phyloP scores from a whole-genome alignment of 768 basidiomycete species.

The Clitopilus hobsonii region DNA sequence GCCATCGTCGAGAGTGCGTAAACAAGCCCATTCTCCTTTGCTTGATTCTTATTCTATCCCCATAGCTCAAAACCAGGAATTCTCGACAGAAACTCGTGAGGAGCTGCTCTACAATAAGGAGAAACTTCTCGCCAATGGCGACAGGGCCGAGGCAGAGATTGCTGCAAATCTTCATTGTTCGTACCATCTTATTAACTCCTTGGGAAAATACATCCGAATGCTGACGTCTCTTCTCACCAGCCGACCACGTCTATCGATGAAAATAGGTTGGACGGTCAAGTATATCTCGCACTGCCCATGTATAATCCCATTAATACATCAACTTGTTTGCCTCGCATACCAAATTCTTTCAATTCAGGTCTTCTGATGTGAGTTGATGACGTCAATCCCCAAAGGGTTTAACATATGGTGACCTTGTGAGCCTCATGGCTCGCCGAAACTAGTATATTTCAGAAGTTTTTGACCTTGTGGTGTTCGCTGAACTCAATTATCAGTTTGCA shows the following conservation, averaged over 20 bases:
- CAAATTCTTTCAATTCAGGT: not conserved
- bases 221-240: constrained; percentile 30
- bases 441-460: constrained; percentile 1
- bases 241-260: constrained; percentile 84
- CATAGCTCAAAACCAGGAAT: constrained; percentile 95
- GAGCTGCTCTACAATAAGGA: constrained; percentile 99
- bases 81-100: constrained; percentile 95
- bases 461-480: not conserved
- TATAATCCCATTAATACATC: constrained; percentile 11
- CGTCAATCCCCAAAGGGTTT: not conserved
- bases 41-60: not conserved
- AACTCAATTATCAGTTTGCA: not conserved
- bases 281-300: not conserved
- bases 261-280: constrained; percentile 8
- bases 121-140: constrained; percentile 94
- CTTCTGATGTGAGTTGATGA: not conserved
- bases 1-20: constrained; percentile 96
- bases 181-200: constrained; percentile 16
- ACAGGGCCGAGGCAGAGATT: constrained; percentile 95
- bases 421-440: not conserved
- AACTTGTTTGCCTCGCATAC: not conserved
- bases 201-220: constrained; percentile 18
- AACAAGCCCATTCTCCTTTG: not conserved
- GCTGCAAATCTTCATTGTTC: constrained; percentile 86
- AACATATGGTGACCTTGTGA: not conserved